Percentiles rank a stretch among this genome's conserved stretches.
These are phyloP conservation scores for Talaromyces trachyspermus DNA, from an alignment of 495 filamentous ascomycete genomes.

Conservation along the genomic window DNA sequence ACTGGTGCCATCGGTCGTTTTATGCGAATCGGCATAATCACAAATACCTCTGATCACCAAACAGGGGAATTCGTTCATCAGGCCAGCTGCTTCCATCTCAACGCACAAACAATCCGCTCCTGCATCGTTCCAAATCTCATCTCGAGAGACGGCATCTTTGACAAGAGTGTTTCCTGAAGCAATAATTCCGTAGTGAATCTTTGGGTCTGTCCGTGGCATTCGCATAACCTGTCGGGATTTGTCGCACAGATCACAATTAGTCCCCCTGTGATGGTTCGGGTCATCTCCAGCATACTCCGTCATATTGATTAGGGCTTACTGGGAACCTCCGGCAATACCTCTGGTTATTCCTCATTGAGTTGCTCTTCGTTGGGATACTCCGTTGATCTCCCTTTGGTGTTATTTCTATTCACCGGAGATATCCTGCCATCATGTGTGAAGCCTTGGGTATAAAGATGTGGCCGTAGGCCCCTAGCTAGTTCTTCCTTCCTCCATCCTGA, in stretches of 20 bases:
- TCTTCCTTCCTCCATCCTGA: no score
- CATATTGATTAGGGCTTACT: no score
- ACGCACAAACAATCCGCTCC: conserved; percentile 18
- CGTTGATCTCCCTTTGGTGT: no score
- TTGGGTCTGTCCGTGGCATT: conserved; percentile 7
- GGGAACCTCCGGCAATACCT: no score
- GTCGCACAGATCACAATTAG: background rate
- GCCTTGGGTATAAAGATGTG: no score
- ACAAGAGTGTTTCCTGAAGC: conserved; percentile 22
- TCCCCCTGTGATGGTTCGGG: conserved; percentile 1
- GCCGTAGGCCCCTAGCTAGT: no score
- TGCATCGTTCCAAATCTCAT: conserved; percentile 9
- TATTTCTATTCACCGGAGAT: no score
- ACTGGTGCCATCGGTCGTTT: conserved; percentile 31
- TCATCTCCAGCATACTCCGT: no score
- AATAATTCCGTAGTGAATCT: conserved; percentile 23
- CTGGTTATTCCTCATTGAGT: no score
- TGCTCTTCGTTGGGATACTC: no score
- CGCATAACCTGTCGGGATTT: background rate
- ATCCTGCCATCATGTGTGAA: no score
- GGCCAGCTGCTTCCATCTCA: no score
- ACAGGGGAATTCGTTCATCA: conserved; percentile 28
- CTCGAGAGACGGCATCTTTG: conserved; percentile 14
- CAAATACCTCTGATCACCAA: conserved; percentile 31
- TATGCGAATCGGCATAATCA: conserved; percentile 37